Conservation (phyloP, 805 yeast species). For the Huiozyma naganishii region DNA sequence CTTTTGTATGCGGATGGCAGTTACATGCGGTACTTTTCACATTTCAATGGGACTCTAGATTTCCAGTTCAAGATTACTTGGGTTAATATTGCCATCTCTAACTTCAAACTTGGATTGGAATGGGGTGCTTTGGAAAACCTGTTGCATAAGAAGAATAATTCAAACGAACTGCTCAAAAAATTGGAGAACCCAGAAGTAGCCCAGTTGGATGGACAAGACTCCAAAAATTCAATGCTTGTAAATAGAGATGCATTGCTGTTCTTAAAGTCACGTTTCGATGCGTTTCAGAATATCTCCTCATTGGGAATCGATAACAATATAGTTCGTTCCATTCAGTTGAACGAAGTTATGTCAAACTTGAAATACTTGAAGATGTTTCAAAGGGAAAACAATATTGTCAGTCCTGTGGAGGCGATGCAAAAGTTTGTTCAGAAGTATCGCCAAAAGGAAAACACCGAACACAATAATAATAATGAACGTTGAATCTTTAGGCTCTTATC, state of each 20-base stretch:
- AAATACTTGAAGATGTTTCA: slow-evolving; percentile 54
- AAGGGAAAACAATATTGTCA: slow-evolving; percentile 34
- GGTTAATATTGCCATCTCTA: slow-evolving; percentile 47
- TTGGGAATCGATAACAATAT: slow-evolving; percentile 57
- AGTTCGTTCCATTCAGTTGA: slow-evolving; percentile 60
- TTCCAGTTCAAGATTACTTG: slow-evolving; percentile 57
- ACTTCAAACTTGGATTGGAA: slow-evolving; percentile 36
- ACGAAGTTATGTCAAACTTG: slow-evolving; percentile 68
- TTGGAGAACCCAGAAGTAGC: background rate
- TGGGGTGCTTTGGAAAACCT: slow-evolving; percentile 36
- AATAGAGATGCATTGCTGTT: background rate
- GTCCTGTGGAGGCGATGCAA: slow-evolving; percentile 48
- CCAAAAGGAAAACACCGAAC: background rate
- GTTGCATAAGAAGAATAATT: slow-evolving; percentile 21
- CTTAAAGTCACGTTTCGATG: slow-evolving; percentile 31
- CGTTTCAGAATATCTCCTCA: slow-evolving; percentile 38
- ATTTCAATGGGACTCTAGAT: slow-evolving; percentile 50
- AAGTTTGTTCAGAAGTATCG: slow-evolving; percentile 14
- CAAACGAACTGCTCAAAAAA: slow-evolving; percentile 11
- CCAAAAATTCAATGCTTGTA: background rate
- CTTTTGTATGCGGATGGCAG: slow-evolving; percentile 62
- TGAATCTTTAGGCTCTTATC: too few relatives aligned
- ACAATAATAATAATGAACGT: background rate
- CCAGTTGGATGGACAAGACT: background rate
- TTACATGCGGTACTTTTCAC: slow-evolving; percentile 49